Evolutionary conservation across 129 eudicot genomes (phyloP), one percentile per base, ranked within the genome.

Genomic region (Flaveria linearis): DNA sequence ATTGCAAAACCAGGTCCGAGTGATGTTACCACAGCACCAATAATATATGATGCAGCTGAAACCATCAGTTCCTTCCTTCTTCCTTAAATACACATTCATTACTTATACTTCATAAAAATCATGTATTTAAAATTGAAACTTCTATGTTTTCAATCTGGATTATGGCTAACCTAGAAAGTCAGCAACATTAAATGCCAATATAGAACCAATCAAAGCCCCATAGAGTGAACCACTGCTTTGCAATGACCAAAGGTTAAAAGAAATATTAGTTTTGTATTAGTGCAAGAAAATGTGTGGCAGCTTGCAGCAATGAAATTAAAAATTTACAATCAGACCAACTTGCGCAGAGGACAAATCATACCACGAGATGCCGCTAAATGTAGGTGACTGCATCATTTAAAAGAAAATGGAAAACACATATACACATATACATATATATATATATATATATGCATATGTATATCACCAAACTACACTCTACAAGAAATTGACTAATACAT

Each of bases 261-360:
- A 82, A 74, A 71, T 8, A 30, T 82, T 26, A 79, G 22, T 1
- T 55, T 43, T 58, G 53, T 51, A 50, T 16, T 14, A 30, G 7
- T 20, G 65, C 33, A 73, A 69, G 79, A 79, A 33, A 47, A 75
- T 52, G 71, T 11, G 53, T 20, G 17, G 49, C 8, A 69, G 33
- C 56, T 63, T 80, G 28, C 68, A 69, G 76, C 56, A 47, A 68
- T 26, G 73, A 72, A 33, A 13, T 72, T 11, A 7, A 17, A 72
- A 68, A 87, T 97, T 94, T 86, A 94, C 99, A 61, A 94, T 80
- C 70, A 94, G 99, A 79, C 97, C 99, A 77, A 91, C 78, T 77
- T 94, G 84, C 72, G 91, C 85, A 0, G 99, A 89, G 46, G 92
- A 89, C 89, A 94, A 82, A 71, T 87, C 73, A 74, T 91, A 89